Conservation (phyloP, 2,329 filamentous ascomycete species). For the Arthrobotrys sphaeroides region DNA sequence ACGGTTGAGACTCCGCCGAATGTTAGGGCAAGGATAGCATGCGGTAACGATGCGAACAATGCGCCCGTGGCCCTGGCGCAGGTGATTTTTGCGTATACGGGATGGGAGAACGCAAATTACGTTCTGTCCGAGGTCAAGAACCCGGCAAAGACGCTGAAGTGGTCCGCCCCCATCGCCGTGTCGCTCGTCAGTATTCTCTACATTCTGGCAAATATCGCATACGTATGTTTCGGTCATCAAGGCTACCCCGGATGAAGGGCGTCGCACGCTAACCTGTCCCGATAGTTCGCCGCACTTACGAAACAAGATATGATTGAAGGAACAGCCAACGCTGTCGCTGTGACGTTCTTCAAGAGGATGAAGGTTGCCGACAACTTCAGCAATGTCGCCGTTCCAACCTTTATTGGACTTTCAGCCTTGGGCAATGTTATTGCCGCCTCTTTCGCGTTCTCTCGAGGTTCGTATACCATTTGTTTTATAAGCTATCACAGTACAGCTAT, state of each 20-base stretch:
- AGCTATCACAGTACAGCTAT: neutral
- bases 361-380: conserved; percentile 67
- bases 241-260: neutral
- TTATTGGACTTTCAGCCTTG: conserved; percentile 70
- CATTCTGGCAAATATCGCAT: conserved; percentile 72
- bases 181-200: conserved; percentile 70
- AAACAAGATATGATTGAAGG: conserved; percentile 69
- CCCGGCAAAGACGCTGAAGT: conserved; percentile 67
- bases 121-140: conserved; percentile 69
- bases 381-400: conserved; percentile 65
- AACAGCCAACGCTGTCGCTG: conserved; percentile 67
- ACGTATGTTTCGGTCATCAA: conserved; percentile 58
- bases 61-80: conserved; percentile 63
- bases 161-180: conserved; percentile 70
- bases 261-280: neutral
- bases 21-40: conserved; percentile 33
- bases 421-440: conserved; percentile 72
- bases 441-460: conserved; percentile 67
- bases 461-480: neutral
- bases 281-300: conserved; percentile 68
- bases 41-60: conserved; percentile 43
- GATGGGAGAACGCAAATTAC: conserved; percentile 73
- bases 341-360: conserved; percentile 70
- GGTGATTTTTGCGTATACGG: conserved; percentile 71
- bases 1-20: conserved; percentile 42